These are phyloP conservation scores for Phytomonas sp. DNA, from an alignment of 208 protist genomes.

Conservation along the genomic window DNA sequence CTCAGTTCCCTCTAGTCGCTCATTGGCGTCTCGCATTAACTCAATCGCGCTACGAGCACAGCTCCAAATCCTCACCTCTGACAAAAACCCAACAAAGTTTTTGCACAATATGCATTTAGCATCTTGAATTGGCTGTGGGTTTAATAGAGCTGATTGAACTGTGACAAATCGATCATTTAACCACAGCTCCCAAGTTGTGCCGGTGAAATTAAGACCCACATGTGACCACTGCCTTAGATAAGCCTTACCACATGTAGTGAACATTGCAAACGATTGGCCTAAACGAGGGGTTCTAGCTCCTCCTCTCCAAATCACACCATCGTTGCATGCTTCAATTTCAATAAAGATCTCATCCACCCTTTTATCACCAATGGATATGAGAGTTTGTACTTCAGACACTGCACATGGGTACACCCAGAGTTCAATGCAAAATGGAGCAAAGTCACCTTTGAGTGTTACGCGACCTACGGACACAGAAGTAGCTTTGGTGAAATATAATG, in stretches of 20 bases:
- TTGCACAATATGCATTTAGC: slow-evolving; percentile 66
- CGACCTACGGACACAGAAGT: slow-evolving; percentile 40
- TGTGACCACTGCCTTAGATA: slow-evolving; percentile 78
- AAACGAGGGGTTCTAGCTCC: slow-evolving; percentile 72
- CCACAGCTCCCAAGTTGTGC: slow-evolving; percentile 73
- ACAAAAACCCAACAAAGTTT: slow-evolving; percentile 64
- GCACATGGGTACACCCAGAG: slow-evolving; percentile 79
- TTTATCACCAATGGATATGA: slow-evolving; percentile 83
- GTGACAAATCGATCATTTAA: slow-evolving; percentile 54
- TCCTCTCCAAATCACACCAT: slow-evolving; percentile 70
- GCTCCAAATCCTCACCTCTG: slow-evolving; percentile 82
- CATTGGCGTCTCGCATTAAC: slow-evolving; percentile 57
- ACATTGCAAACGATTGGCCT: slow-evolving; percentile 63
- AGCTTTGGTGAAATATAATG: slow-evolving; percentile 72
- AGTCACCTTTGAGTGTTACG: slow-evolving; percentile 65
- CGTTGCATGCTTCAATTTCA: slow-evolving; percentile 52
- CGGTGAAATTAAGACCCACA: slow-evolving; percentile 85
- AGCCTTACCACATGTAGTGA: slow-evolving; percentile 25
- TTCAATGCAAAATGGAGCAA: slow-evolving; percentile 82
- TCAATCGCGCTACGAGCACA: slow-evolving; percentile 39
- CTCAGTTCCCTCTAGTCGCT: slow-evolving; percentile 47
- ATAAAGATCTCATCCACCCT: slow-evolving; percentile 72
- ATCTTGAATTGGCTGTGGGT: slow-evolving; percentile 43
- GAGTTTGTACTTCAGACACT: slow-evolving; percentile 46
- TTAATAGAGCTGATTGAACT: slow-evolving; percentile 36